These are phyloP conservation scores for Diplodia scrobiculata DNA, from an alignment of 2,329 filamentous ascomycete genomes.

Conservation along the genomic window DNA sequence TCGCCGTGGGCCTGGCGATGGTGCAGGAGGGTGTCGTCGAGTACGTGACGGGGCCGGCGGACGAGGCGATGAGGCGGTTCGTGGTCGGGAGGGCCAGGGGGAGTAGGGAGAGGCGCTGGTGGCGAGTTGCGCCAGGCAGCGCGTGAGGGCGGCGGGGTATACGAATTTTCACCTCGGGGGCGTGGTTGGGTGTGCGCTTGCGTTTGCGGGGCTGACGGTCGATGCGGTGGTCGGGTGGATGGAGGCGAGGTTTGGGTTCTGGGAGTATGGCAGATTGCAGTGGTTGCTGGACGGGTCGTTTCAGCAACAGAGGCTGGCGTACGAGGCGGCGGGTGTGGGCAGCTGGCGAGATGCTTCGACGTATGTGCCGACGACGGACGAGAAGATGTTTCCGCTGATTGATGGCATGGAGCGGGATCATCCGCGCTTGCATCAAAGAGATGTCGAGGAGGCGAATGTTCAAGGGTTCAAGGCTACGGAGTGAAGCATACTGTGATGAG, in stretches of 20 bases:
- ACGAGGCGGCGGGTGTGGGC: background rate
- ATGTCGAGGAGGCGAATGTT: background rate
- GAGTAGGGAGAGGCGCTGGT: background rate
- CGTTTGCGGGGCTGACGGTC: background rate
- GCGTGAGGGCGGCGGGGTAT: background rate
- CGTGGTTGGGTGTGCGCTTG: background rate
- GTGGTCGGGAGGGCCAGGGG: background rate
- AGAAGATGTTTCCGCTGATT: background rate
- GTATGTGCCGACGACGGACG: conserved; percentile 4
- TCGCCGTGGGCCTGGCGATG: conserved; percentile 77
- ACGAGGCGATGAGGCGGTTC: background rate
- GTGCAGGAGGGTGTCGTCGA: conserved; percentile 72
- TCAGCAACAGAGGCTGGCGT: conserved; percentile 1
- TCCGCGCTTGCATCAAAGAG: background rate
- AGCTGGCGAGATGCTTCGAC: background rate
- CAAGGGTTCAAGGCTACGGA: background rate
- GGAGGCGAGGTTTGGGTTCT: background rate
- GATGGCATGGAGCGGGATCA: background rate
- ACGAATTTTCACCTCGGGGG: background rate
- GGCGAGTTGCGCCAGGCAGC: background rate
- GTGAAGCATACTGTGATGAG: background rate
- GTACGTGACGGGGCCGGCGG: conserved; percentile 52
- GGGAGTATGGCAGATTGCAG: background rate
- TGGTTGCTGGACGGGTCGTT: conserved; percentile 3
- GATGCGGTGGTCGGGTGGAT: background rate